These are phyloP conservation scores for Phalaenopsis aphrodite DNA, from an alignment of 106 monocot species.

Conservation along the genomic window DNA sequence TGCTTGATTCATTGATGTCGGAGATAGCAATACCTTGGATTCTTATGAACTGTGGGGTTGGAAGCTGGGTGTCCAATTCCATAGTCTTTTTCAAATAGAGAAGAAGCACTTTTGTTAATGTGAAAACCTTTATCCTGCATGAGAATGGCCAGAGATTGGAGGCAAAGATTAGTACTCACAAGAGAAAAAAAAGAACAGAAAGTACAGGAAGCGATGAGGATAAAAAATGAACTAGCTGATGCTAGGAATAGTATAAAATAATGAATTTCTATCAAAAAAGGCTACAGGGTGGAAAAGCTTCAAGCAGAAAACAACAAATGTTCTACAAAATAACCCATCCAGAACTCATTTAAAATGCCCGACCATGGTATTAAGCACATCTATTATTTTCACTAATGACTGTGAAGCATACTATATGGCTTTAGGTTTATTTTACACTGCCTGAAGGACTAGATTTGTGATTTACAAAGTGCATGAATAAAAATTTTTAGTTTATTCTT, in stretches of 20 bases:
- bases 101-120: slow-evolving; percentile 41
- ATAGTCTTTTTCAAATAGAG: slow-evolving; percentile 36
- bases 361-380: neutral
- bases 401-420: neutral
- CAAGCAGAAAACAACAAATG: neutral
- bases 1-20: neutral
- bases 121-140: neutral
- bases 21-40: slow-evolving; percentile 23
- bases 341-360: neutral
- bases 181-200: neutral
- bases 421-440: no score
- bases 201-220: no score
- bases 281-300: neutral
- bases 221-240: no score
- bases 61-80: slow-evolving; percentile 13
- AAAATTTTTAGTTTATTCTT: neutral
- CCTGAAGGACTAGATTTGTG: neutral
- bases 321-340: neutral
- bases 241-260: no score
- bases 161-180: neutral
- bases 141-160: neutral
- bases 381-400: neutral
- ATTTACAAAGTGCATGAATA: neutral
- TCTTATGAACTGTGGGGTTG: slow-evolving; percentile 17
- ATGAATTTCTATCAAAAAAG: no score